phyloP scores from a whole-genome alignment of 176 grass and related monocot species.

The Typha latifolia region DNA sequence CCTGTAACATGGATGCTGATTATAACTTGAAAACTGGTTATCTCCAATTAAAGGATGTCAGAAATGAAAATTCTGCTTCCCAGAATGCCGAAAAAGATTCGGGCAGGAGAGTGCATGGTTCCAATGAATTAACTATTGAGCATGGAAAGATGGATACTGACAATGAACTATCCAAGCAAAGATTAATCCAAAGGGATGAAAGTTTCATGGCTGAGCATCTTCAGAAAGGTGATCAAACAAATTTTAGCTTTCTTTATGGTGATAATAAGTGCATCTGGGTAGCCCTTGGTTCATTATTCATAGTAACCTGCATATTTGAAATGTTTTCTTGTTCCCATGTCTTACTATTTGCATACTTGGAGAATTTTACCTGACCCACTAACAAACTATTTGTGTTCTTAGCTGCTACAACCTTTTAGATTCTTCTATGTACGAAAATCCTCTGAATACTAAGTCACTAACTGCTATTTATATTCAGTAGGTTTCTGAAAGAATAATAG shows the following conservation, averaged over 20 bases:
- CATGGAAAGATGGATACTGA: not conserved
- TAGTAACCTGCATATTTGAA: no score
- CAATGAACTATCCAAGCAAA: not conserved
- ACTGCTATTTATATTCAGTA: no score
- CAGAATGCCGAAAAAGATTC: not conserved
- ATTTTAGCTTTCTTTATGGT: not conserved
- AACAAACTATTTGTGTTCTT: no score
- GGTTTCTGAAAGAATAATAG: no score
- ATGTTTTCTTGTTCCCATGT: no score
- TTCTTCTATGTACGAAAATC: no score
- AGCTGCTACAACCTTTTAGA: no score
- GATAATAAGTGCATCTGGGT: not conserved
- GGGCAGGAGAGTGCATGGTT: not conserved
- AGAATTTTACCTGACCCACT: no score
- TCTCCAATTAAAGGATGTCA: not conserved
- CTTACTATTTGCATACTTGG: no score
- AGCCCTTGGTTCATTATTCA: no score
- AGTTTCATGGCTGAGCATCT: not conserved
- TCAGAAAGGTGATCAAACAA: not conserved
- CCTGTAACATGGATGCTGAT: no score
- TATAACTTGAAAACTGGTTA: not conserved
- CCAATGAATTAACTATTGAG: not conserved
- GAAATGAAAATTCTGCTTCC: not conserved
- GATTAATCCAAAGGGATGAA: not conserved
- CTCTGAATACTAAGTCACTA: no score